Base-by-base conservation (phyloP, 2,329 filamentous ascomycete species). In the Drechslera avenae region DNA sequence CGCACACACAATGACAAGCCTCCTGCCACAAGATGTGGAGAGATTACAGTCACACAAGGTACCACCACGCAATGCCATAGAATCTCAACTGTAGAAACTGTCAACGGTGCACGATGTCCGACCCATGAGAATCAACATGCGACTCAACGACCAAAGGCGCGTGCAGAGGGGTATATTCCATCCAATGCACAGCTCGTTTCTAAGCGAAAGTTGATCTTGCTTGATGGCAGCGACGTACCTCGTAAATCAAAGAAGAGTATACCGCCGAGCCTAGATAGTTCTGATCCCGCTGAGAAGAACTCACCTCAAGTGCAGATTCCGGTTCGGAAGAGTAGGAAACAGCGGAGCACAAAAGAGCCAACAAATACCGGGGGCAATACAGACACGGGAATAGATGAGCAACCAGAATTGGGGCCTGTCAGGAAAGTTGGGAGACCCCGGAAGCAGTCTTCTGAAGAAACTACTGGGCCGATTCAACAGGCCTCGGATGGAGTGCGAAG, bases 11-110 rank as follows among this genome's bases (percentile, higher is more conserved):
- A 28, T 4, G 34, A 13, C 4, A 46, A 46, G 13, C 9, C 28
- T 3, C 40, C 40, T 23, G 5, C 39, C 5, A 44, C 39, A 12
- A 45, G 41, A 16, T 56, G 52, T 35, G 48, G 17, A n/a, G 23
- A 37, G 19, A 21, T 23, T 17, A 12, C 18, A 12, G 13, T 32
- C n/a, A 19, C 14, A 14, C 33, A 37, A 13, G 17, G 17, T 7
- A 23, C n/a, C 13, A 36, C 16, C 7, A 12, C 33, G 17, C 42
- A 37, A 17, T 45, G 42, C 21, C 13, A 37, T 31, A 39, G 18
- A 18, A 14, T 3, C 6, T 23, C 43, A 21, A 32, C 26, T 7
- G 10, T 17, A 13, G 10, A 37, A 4, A 45, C 16, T 8, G 12
- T 28, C 9, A 36, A 32, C 21, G 42, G 42, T 23, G 14, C 42